Evolutionary conservation across 2,329 filamentous ascomycete genomes (phyloP).

Genomic region (Claviceps pazoutovae): DNA sequence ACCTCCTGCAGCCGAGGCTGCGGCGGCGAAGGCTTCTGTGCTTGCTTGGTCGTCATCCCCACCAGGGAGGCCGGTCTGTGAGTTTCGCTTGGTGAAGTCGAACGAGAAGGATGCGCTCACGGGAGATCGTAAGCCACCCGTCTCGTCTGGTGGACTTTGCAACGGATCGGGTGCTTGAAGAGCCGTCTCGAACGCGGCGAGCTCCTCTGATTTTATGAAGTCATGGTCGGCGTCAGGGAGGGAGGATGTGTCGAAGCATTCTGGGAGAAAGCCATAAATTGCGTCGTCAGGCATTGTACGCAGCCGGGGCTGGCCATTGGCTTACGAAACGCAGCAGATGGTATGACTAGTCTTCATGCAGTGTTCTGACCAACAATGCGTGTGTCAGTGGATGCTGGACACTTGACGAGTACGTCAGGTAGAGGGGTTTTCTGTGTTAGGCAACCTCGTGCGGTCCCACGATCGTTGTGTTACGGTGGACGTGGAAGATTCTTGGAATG

Average conservation of each 20-base stretch:
- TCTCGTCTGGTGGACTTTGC: slow-evolving; percentile 44
- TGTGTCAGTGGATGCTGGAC: not conserved
- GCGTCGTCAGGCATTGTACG: slow-evolving; percentile 14
- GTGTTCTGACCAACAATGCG: not conserved
- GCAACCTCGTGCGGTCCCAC: no score
- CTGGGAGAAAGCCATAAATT: slow-evolving; percentile 42
- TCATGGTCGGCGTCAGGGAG: slow-evolving; percentile 72
- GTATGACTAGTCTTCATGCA: not conserved
- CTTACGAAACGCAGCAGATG: not conserved
- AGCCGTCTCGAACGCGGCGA: slow-evolving; percentile 67
- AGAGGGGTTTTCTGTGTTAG: no score
- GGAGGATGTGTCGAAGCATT: slow-evolving; percentile 51
- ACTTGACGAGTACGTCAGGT: no score
- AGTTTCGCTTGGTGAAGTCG: slow-evolving; percentile 29
- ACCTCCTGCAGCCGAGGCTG: slow-evolving; percentile 25
- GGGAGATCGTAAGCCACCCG: slow-evolving; percentile 26
- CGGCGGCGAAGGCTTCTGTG: slow-evolving; percentile 22
- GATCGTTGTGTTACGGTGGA: no score
- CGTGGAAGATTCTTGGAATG: no score
- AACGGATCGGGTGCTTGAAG: slow-evolving; percentile 68
- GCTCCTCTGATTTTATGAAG: slow-evolving; percentile 59
- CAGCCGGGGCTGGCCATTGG: not conserved
- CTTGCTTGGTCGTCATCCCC: slow-evolving; percentile 20
- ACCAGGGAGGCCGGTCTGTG: slow-evolving; percentile 16
- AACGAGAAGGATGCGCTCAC: slow-evolving; percentile 24